Percentiles rank a stretch among this genome's conserved stretches.
phyloP scores from a whole-genome alignment of 169 alveolate species.

The Eimeria acervulina region DNA sequence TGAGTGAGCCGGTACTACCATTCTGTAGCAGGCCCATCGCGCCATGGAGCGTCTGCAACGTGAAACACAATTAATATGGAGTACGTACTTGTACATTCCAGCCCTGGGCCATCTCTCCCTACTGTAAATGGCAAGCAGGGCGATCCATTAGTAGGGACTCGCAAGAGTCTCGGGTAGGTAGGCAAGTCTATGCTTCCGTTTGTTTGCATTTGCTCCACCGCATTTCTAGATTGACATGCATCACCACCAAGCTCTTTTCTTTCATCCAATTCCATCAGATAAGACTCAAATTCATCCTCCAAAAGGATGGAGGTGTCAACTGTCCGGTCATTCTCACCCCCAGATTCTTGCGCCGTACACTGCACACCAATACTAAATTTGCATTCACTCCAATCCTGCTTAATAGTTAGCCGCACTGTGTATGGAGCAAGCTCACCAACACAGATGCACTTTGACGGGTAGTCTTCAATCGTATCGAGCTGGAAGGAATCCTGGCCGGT shows the following conservation, averaged over 20 bases:
- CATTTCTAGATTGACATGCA: too few species aligned
- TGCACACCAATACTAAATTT: slow-evolving; percentile 54
- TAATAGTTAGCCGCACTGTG: slow-evolving; percentile 44
- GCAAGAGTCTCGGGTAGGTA: slow-evolving; percentile 45
- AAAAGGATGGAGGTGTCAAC: slow-evolving; percentile 23
- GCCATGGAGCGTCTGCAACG: not conserved
- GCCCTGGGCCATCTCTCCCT: not conserved
- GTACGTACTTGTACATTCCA: slow-evolving; percentile 8
- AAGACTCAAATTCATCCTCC: slow-evolving; percentile 73
- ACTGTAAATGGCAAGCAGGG: slow-evolving; percentile 56
- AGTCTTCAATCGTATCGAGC: slow-evolving; percentile 17
- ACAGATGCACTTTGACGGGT: slow-evolving; percentile 57
- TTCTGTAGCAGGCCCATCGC: not conserved
- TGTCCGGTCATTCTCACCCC: slow-evolving; percentile 54
- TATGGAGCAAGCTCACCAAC: slow-evolving; percentile 77
- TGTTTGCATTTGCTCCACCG: not conserved
- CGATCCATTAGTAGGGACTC: slow-evolving; percentile 59
- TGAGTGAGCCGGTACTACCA: not conserved
- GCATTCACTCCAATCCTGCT: slow-evolving; percentile 59
- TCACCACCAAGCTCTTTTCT: not conserved
- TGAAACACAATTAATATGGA: not conserved
- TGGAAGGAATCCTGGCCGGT: slow-evolving; percentile 49
- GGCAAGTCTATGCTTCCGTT: slow-evolving; percentile 12
- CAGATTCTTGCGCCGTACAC: slow-evolving; percentile 66
- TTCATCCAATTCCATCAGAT: not conserved